Base-by-base conservation (phyloP, 306 rosid species). In the Bauhinia variegata region DNA sequence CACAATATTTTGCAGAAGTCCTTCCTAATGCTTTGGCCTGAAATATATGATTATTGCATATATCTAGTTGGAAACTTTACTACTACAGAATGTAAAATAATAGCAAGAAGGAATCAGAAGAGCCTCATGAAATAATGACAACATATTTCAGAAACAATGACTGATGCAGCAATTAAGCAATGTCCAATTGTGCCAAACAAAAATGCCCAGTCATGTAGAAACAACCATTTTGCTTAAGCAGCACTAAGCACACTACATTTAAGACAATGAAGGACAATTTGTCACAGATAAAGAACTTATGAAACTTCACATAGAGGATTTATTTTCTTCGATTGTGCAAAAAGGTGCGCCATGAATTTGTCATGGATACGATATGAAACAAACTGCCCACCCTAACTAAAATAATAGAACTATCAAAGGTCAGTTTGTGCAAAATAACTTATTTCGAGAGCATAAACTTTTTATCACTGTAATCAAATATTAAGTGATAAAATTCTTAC, bases 21-120 rank as follows among this genome's bases (percentile, higher is more conserved):
- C 67, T 84, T 78, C 98, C 98, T 1, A 80, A 87, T 57, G 98
- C 91, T 87, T 92, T 92, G 65, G 96, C 96, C 98, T 92, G 84
- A 79, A 65, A 86, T 60, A 59, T 23, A 58, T 52, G 61, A 56
- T 49, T 72, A 61, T 67, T 17, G 48, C 72, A 59, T 34, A 11
- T 49, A 17, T 36, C 41, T 5, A 5, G 41, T 36, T 36, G 2
- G 41, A 36, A 36, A 36, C 3, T 36, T 46, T 51, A 74, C 56
- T 53, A 7, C 8, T 10, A 11, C 54, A 30, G 23, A 28, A 58
- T 7, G 61, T 48, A 37, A 70, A 43, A 0, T 8, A 30, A 15
- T 42, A 7, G 72, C 14, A 56, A 52, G 63, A 53, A 67, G 42
- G 57, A 8, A 52, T 33, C 42, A 61, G 67, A 65, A 62, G 12